Base-by-base conservation (phyloP, 306 rosid species). In the Castanea sativa region DNA sequence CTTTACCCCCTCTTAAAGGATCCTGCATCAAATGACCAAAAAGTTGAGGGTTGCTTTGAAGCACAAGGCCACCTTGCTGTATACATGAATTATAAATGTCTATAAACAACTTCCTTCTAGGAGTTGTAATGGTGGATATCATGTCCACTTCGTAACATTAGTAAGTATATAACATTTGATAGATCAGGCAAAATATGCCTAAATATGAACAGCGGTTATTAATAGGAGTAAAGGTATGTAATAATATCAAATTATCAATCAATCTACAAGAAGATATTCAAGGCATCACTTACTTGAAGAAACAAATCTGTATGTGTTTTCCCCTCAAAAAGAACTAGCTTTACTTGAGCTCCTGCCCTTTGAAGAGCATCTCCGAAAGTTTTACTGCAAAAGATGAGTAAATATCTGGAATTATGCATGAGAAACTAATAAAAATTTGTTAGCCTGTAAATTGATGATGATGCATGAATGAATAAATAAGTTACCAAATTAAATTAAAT, bases 221-320 rank as follows among this genome's bases (percentile, higher is more conserved):
- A 49, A 49, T 12, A 11, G 53, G 53, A 49, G 69, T 5, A 32
- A 12, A 12, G 11, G 65, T 9, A 41, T 2, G 11, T 20, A 20
- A 23, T 59, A 23, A 5, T 9, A 59, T 20, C 65, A 59, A 67
- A 41, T 41, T 41, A 2, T 8, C 45, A 8, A 41, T 8, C 51
- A 49, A 11, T 13, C 10, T 18, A 35, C 67, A 83, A 63, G 33
- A 35, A 21, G 41, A 55, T 71, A 79, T 6, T 21, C 61, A 33
- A 72, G 15, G 27, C 55, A 53, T 56, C 69, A 82, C 92, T 83
- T 88, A 91, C 99, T 82, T 96, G 97, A 70, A 96, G 87, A 86
- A 96, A 96, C 90, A 96, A 82, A 88, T 96, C 99, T 73, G 99
- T 96, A 86, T 96, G 99, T 35, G 89, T 91, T 88, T 96, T 93